Evolutionary conservation across 106 monocot genomes (phyloP).

Genomic region (Dendrobium chrysotoxum): DNA sequence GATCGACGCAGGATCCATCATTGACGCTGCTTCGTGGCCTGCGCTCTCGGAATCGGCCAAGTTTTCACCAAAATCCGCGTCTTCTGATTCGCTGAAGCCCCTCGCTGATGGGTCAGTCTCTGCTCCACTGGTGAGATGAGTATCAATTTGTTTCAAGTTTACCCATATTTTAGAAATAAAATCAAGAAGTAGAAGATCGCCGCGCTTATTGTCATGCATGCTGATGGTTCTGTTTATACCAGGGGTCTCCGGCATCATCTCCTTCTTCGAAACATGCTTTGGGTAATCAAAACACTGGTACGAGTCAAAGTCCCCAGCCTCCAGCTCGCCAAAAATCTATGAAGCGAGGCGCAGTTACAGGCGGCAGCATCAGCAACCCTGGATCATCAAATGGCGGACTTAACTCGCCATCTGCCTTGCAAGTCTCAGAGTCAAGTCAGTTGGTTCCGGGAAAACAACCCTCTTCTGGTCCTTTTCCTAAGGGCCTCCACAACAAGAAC

Average conservation of each 20-base stretch:
- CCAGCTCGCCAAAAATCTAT: slow-evolving; percentile 34
- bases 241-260: neutral
- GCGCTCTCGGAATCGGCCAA: slow-evolving; percentile 54
- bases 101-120: slow-evolving; percentile 26
- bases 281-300: slow-evolving; percentile 27
- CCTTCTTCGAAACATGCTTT: slow-evolving; percentile 4
- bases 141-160: neutral
- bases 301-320: slow-evolving; percentile 6
- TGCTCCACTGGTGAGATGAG: slow-evolving; percentile 20
- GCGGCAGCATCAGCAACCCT: neutral
- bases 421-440: neutral
- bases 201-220: neutral
- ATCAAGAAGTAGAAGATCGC: neutral
- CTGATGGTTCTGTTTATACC: neutral
- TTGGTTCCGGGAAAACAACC: neutral
- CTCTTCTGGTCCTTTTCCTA: slow-evolving; percentile 13
- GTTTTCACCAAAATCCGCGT: slow-evolving; percentile 26
- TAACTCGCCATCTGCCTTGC: slow-evolving; percentile 2
- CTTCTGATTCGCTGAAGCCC: slow-evolving; percentile 19
- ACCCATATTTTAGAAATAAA: neutral
- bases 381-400: slow-evolving; percentile 19
- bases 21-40: slow-evolving; percentile 64
- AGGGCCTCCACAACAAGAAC: slow-evolving; percentile 8
- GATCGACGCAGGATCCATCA: slow-evolving; percentile 34
- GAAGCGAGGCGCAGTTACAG: slow-evolving; percentile 16